Evolutionary conservation across 805 yeast species (phyloP), one percentile per base, ranked within the genome.

Genomic region (Suhomyces sp.): DNA sequence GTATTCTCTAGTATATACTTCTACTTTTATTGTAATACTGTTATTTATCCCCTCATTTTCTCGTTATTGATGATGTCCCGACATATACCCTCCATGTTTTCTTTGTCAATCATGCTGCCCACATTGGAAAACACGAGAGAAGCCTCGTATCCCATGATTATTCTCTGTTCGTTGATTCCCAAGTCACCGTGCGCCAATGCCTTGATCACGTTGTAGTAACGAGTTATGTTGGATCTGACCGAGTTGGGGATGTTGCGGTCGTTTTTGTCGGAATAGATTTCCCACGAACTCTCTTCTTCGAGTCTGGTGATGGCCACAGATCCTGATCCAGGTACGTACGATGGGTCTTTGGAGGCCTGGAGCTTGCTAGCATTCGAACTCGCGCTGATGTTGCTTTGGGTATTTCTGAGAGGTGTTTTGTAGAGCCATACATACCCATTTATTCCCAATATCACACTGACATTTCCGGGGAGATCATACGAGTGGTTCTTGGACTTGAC

Each of bases 381-480:
- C 39, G 59, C 52, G 7, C 64, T 54, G 3, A 63, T 58, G 25
- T 52, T 56, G 12, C 52, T 55, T 4, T 59, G 51, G 48, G 58
- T 46, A 59, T 64, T 60, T 52, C 46, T 64, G 13, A 37, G 43
- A 2, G 77, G 69, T 0, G 94, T 83, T 64, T 89, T 89, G 62
- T 89, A 83, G 48, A 94, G 72, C 99, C 99, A 94, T 44, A 94
- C 81, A 64, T 80, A 93, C 3, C 99, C 99, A 66, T 96, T 94
- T 8, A 93, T 96, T 29, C 99, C 99, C 43, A 96, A 73, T 46
- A 94, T 90, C 46, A 87, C 79, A 60, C 92, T 90, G 31, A 94
- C 89, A 60, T 88, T 89, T n/a, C 97, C 98, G 0, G 97, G 97
- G n/a, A 94, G 76, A 52, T 82, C 81, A 71, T 89, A 90, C 17